phyloP scores from a whole-genome alignment of 2,329 filamentous ascomycete genomes.

The Sarocladium brachiariae region DNA sequence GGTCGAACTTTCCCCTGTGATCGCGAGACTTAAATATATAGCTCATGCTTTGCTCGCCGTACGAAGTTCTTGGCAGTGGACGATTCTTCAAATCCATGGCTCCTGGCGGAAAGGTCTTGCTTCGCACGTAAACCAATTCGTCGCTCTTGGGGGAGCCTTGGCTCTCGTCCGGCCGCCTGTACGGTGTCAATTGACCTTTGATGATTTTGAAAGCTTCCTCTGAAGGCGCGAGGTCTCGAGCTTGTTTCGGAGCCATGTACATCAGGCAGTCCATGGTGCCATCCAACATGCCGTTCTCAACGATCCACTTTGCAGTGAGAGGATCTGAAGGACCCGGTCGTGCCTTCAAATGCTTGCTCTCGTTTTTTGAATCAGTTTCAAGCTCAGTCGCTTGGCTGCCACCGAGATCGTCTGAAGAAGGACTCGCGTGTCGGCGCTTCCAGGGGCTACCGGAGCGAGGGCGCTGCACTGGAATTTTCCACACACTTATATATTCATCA shows the following conservation, averaged over 20 bases:
- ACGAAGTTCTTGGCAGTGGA: conserved; percentile 59
- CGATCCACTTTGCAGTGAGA: conserved; percentile 22
- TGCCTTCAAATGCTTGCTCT: conserved; percentile 2
- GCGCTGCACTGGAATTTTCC: conserved; percentile 59
- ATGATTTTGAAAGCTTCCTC: conserved; percentile 9
- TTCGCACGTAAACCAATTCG: not conserved
- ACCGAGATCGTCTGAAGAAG: not conserved
- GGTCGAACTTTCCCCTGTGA: conserved; percentile 74
- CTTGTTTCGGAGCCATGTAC: conserved; percentile 6
- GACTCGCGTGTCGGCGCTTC: conserved; percentile 22
- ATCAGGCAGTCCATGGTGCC: conserved; percentile 19
- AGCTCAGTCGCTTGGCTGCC: conserved; percentile 16
- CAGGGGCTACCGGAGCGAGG: conserved; percentile 24
- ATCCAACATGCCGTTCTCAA: conserved; percentile 30
- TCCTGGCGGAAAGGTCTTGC: not conserved
- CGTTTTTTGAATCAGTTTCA: not conserved
- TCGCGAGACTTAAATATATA: conserved; percentile 78
- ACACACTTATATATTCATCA: conserved; percentile 74
- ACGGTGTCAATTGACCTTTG: not conserved
- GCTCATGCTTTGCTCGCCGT: conserved; percentile 63
- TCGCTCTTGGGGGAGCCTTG: not conserved
- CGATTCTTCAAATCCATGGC: conserved; percentile 18
- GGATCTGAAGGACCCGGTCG: conserved; percentile 21
- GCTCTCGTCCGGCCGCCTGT: not conserved
- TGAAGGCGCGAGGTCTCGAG: conserved; percentile 10